These are phyloP conservation scores for Calonectria pteridis DNA, from an alignment of 2,329 filamentous ascomycete species.

Conservation along the genomic window DNA sequence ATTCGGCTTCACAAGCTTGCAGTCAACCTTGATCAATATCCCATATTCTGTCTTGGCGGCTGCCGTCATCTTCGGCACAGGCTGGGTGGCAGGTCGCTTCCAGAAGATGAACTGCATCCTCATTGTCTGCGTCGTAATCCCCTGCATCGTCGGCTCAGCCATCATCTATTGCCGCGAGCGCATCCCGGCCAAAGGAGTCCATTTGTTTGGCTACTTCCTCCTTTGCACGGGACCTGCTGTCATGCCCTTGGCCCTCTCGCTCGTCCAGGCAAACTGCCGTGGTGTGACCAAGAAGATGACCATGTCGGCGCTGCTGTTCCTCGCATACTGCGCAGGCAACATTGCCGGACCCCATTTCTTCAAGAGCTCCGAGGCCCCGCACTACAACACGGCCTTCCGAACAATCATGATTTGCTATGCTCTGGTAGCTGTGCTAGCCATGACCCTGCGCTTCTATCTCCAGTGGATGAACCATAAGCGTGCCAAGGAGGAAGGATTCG, in stretches of 20 bases:
- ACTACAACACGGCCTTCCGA: slow-evolving; percentile 66
- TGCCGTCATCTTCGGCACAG: slow-evolving; percentile 60
- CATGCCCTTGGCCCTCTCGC: slow-evolving; percentile 66
- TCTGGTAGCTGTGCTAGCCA: slow-evolving; percentile 58
- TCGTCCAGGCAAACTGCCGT: slow-evolving; percentile 67
- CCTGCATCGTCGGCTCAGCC: slow-evolving; percentile 65
- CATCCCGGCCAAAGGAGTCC: slow-evolving; percentile 54
- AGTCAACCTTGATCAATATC: slow-evolving; percentile 69
- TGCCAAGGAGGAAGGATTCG: slow-evolving; percentile 56
- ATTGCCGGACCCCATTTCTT: slow-evolving; percentile 70
- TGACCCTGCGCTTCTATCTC: slow-evolving; percentile 61
- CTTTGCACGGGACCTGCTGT: slow-evolving; percentile 65
- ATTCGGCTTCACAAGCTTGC: slow-evolving; percentile 66
- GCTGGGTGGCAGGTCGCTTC: slow-evolving; percentile 64
- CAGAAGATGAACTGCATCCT: slow-evolving; percentile 65
- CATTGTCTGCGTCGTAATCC: slow-evolving; percentile 61
- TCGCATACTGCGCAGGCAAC: slow-evolving; percentile 68
- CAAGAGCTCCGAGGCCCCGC: slow-evolving; percentile 60
- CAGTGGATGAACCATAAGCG: slow-evolving; percentile 58
- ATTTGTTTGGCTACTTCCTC: slow-evolving; percentile 70
- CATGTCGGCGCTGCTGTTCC: slow-evolving; percentile 66
- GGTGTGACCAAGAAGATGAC: slow-evolving; percentile 73
- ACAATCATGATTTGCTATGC: slow-evolving; percentile 69
- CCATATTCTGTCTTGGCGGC: slow-evolving; percentile 68
- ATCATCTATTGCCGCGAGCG: slow-evolving; percentile 62